phyloP scores from a whole-genome alignment of 371 early-diverging fungal species.

The Rhizopus microsporus region DNA sequence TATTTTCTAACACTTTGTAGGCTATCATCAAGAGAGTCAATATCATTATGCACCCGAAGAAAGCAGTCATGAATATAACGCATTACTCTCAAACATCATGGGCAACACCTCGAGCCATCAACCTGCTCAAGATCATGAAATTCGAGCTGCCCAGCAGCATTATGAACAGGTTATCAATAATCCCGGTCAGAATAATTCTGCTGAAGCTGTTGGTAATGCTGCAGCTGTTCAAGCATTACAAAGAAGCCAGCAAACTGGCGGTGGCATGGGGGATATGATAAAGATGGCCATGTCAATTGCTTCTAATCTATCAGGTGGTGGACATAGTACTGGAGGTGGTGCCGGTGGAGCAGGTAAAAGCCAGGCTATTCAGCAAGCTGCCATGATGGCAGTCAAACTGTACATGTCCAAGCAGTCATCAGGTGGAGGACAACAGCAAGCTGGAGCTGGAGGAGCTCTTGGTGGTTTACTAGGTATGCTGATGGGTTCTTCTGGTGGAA shows the following conservation, averaged over 20 bases:
- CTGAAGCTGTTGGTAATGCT: constrained; percentile 53
- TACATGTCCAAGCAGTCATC: constrained; percentile 47
- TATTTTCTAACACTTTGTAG: constrained; percentile 10
- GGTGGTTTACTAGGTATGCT: constrained; percentile 33
- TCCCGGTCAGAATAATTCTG: constrained; percentile 19
- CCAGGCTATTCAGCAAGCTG: constrained; percentile 48
- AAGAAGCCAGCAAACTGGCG: constrained; percentile 29
- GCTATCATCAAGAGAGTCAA: constrained; percentile 2
- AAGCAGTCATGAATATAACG: constrained; percentile 18
- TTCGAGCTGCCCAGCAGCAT: constrained; percentile 27
- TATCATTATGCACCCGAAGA: constrained; percentile 12
- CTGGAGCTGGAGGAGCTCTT: constrained; percentile 25
- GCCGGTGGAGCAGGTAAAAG: constrained; percentile 22
- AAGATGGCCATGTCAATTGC: constrained; percentile 58
- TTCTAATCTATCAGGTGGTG: constrained; percentile 42
- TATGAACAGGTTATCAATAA: constrained; percentile 31
- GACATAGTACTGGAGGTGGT: constrained; percentile 18
- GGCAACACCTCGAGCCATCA: constrained; percentile 16
- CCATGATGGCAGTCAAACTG: constrained; percentile 53
- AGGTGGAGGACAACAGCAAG: constrained; percentile 16
- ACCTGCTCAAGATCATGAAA: constrained; percentile 31
- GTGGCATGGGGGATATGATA: constrained; percentile 44
- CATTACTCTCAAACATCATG: constrained; percentile 27
- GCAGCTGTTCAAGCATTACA: constrained; percentile 55
- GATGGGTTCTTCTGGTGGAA: constrained; percentile 25